phyloP scores from a whole-genome alignment of 768 basidiomycete species.

The Leucocoprinus birnbaumii region DNA sequence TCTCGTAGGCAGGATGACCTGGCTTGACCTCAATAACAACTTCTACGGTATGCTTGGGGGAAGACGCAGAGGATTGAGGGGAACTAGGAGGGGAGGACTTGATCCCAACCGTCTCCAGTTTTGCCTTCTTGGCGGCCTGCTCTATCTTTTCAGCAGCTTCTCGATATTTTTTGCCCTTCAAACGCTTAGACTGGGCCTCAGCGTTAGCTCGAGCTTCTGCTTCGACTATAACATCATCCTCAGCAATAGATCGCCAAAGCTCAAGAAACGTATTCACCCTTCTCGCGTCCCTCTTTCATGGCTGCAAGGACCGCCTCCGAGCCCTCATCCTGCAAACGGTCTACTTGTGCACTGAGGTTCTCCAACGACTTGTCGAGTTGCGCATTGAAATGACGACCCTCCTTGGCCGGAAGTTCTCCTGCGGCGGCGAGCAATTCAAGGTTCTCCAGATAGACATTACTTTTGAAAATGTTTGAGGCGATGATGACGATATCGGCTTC shows the following conservation, averaged over 20 bases:
- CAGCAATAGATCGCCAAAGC: constrained; percentile 1
- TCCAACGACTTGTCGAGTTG: constrained; percentile 63
- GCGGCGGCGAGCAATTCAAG: constrained; percentile 68
- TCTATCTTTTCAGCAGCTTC: constrained; percentile 46
- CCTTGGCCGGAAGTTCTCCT: constrained; percentile 67
- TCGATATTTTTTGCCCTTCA: constrained; percentile 75
- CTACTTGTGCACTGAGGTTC: constrained; percentile 62
- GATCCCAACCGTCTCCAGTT: background rate
- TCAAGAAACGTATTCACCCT: constrained; percentile 38
- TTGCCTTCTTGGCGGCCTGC: constrained; percentile 13
- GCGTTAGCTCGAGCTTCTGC: constrained; percentile 48
- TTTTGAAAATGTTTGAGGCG: constrained; percentile 84
- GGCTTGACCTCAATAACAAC: constrained; percentile 48
- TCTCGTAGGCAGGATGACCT: constrained; percentile 15
- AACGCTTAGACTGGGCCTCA: constrained; percentile 55
- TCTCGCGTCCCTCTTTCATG: constrained; percentile 62
- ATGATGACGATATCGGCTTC: constrained; percentile 86
- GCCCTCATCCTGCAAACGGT: constrained; percentile 64
- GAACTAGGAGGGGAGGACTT: background rate
- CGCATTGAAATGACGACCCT: constrained; percentile 89
- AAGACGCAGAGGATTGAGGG: constrained; percentile 14
- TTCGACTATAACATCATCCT: constrained; percentile 21
- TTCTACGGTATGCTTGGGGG: constrained; percentile 47
- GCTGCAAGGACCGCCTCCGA: constrained; percentile 55
- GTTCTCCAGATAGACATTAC: constrained; percentile 71